phyloP scores from a whole-genome alignment of 208 protist genomes.

The Leishmania turanica region DNA sequence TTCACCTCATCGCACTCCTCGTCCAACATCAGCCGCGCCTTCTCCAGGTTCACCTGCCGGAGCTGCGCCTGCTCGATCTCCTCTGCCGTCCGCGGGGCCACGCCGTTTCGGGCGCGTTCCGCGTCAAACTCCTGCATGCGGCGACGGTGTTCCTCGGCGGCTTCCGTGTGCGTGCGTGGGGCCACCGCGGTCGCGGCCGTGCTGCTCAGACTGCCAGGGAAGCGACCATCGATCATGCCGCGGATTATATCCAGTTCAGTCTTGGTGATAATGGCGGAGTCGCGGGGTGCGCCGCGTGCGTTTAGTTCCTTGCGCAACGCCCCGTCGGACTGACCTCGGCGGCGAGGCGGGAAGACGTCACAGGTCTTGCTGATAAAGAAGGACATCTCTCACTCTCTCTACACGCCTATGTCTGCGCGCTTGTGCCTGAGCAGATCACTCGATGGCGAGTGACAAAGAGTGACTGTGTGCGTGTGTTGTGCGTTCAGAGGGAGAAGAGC shows the following conservation, averaged over 20 bases:
- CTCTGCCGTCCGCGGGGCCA: slow-evolving; percentile 62
- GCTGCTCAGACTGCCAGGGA: slow-evolving; percentile 14
- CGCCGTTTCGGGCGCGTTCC: slow-evolving; percentile 50
- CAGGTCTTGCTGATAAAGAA: slow-evolving; percentile 43
- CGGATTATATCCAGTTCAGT: slow-evolving; percentile 85
- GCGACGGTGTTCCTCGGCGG: slow-evolving; percentile 68
- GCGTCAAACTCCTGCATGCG: slow-evolving; percentile 87
- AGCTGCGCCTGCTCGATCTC: slow-evolving; percentile 82
- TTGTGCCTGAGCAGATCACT: background rate
- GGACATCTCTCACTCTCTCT: slow-evolving; percentile 17
- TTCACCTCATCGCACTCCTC: slow-evolving; percentile 93
- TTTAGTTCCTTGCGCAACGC: slow-evolving; percentile 81
- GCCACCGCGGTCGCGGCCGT: slow-evolving; percentile 10
- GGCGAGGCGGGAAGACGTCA: slow-evolving; percentile 78
- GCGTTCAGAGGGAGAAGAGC: background rate
- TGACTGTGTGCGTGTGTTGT: background rate
- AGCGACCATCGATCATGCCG: slow-evolving; percentile 61
- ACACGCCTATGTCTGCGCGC: background rate
- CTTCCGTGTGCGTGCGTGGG: slow-evolving; percentile 22
- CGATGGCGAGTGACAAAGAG: background rate
- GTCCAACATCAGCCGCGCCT: slow-evolving; percentile 77
- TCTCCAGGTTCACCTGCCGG: slow-evolving; percentile 72
- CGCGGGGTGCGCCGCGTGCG: slow-evolving; percentile 65
- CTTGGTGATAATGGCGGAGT: slow-evolving; percentile 80
- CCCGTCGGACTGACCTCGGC: slow-evolving; percentile 66